These are phyloP conservation scores for Blastosporella zonata DNA, from an alignment of 1,284 basidiomycete genomes.

Conservation along the genomic window DNA sequence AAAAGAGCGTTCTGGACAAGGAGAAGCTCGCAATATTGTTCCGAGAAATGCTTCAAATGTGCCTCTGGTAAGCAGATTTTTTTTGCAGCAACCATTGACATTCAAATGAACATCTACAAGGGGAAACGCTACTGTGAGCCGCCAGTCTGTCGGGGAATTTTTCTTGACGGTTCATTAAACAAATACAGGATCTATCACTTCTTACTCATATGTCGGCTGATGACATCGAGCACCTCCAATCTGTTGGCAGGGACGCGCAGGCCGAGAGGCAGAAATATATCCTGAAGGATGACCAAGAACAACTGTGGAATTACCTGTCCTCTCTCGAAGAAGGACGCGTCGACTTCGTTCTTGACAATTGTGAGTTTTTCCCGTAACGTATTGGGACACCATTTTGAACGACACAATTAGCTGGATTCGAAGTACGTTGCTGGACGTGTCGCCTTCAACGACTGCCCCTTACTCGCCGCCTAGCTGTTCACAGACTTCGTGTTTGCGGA, in stretches of 20 bases:
- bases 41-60: conserved; percentile 85
- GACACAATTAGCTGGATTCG: conserved; percentile 73
- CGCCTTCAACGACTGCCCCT: neutral
- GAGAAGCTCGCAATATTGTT: conserved; percentile 65
- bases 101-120: conserved; percentile 32
- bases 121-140: conserved; percentile 73
- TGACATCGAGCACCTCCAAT: conserved; percentile 84
- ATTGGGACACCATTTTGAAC: neutral
- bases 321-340: conserved; percentile 57
- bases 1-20: conserved; percentile 47
- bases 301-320: conserved; percentile 75
- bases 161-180: conserved; percentile 1
- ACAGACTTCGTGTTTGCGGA: conserved; percentile 96
- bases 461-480: conserved; percentile 57
- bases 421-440: conserved; percentile 41
- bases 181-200: conserved; percentile 71
- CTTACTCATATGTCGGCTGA: conserved; percentile 76
- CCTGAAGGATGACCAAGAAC: conserved; percentile 79
- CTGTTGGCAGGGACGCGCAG: conserved; percentile 77
- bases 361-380: conserved; percentile 39
- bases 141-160: neutral
- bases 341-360: conserved; percentile 93
- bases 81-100: neutral
- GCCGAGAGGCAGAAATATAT: conserved; percentile 75
- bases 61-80: conserved; percentile 61